These are phyloP conservation scores for Boletus rex-veris DNA, from an alignment of 768 basidiomycete genomes.

Conservation along the genomic window DNA sequence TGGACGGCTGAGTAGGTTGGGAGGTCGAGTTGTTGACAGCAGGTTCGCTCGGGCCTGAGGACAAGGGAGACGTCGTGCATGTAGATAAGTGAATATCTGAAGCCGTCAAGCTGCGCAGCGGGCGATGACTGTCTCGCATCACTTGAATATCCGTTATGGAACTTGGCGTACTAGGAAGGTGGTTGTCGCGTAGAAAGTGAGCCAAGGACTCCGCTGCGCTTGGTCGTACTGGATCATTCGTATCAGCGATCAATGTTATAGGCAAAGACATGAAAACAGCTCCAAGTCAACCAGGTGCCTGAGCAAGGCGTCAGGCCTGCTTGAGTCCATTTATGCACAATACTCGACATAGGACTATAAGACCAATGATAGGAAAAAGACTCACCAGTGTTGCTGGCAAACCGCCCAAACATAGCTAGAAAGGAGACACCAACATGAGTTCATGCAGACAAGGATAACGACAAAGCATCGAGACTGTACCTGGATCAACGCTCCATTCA, in stretches of 20 bases:
- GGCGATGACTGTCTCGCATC: background rate
- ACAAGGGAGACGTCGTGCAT: background rate
- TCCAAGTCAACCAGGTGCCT: too few relatives aligned
- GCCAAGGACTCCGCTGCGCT: conserved; percentile 2
- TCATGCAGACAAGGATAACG: background rate
- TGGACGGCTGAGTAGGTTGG: background rate
- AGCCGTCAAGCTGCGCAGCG: background rate
- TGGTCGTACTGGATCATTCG: background rate
- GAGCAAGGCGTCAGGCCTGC: too few relatives aligned
- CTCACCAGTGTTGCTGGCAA: conserved; percentile 6
- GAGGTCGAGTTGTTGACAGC: background rate
- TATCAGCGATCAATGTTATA: conserved; percentile 2
- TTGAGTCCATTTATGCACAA: background rate
- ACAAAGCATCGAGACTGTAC: background rate
- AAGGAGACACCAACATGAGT: background rate
- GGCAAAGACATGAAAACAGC: background rate
- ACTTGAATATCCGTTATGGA: background rate
- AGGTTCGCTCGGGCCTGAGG: background rate
- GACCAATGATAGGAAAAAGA: background rate
- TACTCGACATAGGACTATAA: background rate
- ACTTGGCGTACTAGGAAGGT: background rate
- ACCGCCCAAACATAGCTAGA: conserved; percentile 1
- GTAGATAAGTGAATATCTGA: background rate
- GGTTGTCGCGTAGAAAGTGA: background rate
- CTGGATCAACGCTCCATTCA: conserved; percentile 7